phyloP scores from a whole-genome alignment of 345 rosid genomes.

The Mangifera indica region DNA sequence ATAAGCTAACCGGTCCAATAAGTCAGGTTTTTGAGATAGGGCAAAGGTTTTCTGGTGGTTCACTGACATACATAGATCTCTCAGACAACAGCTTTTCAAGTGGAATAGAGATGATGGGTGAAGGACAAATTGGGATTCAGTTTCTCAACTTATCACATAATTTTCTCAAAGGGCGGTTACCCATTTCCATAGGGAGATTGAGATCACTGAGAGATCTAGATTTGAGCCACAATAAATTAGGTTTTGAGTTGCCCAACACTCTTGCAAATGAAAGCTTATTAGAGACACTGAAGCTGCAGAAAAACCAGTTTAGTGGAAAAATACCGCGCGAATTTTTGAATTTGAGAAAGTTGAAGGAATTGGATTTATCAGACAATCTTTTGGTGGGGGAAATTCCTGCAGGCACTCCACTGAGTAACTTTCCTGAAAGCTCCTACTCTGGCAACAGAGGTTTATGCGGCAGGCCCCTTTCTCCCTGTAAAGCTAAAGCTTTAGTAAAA shows the following conservation, averaged over 20 bases:
- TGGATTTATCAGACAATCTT: conserved; percentile 51
- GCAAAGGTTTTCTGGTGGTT: conserved; percentile 39
- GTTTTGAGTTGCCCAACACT: conserved; percentile 34
- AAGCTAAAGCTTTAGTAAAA: conserved; percentile 1
- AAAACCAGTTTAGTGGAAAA: conserved; percentile 42
- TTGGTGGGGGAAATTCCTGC: conserved; percentile 48
- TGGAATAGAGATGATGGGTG: conserved; percentile 33
- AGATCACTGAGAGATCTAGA: conserved; percentile 34
- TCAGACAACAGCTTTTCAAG: conserved; percentile 45
- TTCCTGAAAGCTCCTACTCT: conserved; percentile 43
- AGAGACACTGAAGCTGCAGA: conserved; percentile 50
- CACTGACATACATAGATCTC: conserved; percentile 44
- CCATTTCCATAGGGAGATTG: conserved; percentile 30
- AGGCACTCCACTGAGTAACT: conserved; percentile 48
- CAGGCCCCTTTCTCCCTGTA: conserved; percentile 52
- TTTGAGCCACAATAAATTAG: conserved; percentile 41
- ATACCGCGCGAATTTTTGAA: conserved; percentile 45
- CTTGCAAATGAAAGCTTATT: conserved; percentile 38
- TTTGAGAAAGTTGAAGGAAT: conserved; percentile 41
- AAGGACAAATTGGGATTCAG: conserved; percentile 27
- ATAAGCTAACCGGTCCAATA: conserved; percentile 43
- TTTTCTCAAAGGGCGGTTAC: conserved; percentile 26
- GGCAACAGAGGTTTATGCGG: conserved; percentile 63
- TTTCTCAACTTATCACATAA: conserved; percentile 47
- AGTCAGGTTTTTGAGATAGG: conserved; percentile 37